Base-by-base conservation (phyloP, 2,329 filamentous ascomycete species). In the Sclerotinia borealis region DNA sequence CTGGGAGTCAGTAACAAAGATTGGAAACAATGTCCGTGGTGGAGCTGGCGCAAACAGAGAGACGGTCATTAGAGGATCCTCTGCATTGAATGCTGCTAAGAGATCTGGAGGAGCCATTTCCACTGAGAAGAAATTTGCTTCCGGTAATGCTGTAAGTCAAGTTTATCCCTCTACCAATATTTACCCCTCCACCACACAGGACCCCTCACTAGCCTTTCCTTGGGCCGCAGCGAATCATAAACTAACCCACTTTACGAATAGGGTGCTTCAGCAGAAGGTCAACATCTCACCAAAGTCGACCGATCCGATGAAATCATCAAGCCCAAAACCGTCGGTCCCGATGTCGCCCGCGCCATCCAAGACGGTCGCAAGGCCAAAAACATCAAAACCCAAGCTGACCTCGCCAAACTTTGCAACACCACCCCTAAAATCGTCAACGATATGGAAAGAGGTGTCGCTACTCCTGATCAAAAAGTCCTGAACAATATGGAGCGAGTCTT, bases 211-310 rank as follows among this genome's bases (percentile, higher is more conserved):
- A 49, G 55, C 34, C 41, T 45, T 29, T 25, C 17, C 22, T 31
- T 17, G 8, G 19, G 7, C 41, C 25, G 17, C 37, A 34, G 6
- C 34, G 19, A 10, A 13, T n/a, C 37, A 19, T 29, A 52, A 25
- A 64, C 64, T 65, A 65, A 69, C 63, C 39, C 34, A 49, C 31
- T 31, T 34, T 41, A 61, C 68, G n/a, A 43, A 56, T 3, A 56
- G 54, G 54, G 54, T 6, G 8, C 54, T 17, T 56, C 54, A 19
- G 54, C 39, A 22, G 93, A 98, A 79, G 95, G 95, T 72, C 95
- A 99, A 80, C 93, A 91, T 76, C 84, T 98, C 69, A 98, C 95
- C 70, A 97, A 98, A 83, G 93, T 99, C 77, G 95, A 98, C 83
- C 93, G 93, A 71, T 88, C 87, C 76, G 93, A 98, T 82, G 95